Conservation (phyloP, 768 basidiomycete genomes). For the Leccinum subtestaceum region DNA sequence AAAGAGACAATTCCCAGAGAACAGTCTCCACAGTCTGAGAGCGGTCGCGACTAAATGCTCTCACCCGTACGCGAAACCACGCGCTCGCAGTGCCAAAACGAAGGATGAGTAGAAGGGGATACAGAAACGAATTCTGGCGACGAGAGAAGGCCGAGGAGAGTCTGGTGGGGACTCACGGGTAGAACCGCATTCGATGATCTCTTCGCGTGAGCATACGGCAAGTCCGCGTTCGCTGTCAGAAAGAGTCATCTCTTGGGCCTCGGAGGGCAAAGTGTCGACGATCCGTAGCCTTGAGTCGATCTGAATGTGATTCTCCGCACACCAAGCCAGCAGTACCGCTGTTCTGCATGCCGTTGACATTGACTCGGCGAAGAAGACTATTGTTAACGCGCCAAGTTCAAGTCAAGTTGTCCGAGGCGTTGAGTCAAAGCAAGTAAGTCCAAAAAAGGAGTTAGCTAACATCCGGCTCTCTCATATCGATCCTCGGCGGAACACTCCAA, state of each 20-base stretch:
- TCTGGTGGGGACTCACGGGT: conserved; percentile 28
- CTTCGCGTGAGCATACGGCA: conserved; percentile 24
- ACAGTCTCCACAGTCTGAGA: conserved; percentile 3
- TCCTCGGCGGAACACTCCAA: background rate
- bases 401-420: conserved; percentile 19
- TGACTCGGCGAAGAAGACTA: background rate
- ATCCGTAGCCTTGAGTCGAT: conserved; percentile 48
- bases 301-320: conserved; percentile 40
- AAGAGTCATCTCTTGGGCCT: conserved; percentile 8
- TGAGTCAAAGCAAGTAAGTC: conserved; percentile 16
- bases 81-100: background rate
- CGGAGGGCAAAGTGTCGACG: conserved; percentile 4
- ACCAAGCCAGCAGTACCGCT: conserved; percentile 45
- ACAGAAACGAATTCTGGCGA: background rate
- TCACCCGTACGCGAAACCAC: conserved; percentile 1
- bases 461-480: background rate
- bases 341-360: conserved; percentile 21
- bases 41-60: background rate
- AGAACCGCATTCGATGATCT: conserved; percentile 19
- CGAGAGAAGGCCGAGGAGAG: conserved; percentile 9
- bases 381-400: background rate
- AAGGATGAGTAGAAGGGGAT: background rate
- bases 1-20: conserved; percentile 4
- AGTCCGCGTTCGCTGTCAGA: conserved; percentile 14
- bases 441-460: conserved; percentile 26